A percentile compares a stretch with the other conserved stretches of the same genome.
Evolutionary conservation across 345 rosid species (phyloP).

Genomic region (Gossypium thurberi): DNA sequence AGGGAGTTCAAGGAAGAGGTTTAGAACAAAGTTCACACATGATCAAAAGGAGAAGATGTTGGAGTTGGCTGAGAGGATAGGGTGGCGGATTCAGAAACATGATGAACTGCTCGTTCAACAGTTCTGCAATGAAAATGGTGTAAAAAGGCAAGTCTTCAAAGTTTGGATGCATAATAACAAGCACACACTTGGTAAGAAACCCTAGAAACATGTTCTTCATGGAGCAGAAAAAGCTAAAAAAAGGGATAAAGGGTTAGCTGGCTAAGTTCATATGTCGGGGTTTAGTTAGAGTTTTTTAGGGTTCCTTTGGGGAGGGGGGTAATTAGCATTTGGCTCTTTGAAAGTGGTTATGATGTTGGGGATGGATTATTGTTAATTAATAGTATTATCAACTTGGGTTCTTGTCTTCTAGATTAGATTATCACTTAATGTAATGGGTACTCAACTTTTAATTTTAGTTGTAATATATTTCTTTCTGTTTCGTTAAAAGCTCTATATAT

Average conservation of each 20-base stretch:
- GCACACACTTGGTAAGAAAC: constrained; percentile 81
- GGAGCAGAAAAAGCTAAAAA: background rate
- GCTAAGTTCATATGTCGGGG: background rate
- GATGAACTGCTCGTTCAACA: constrained; percentile 60
- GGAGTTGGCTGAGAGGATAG: constrained; percentile 58
- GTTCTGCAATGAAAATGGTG: constrained; percentile 59
- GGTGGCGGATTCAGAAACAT: constrained; percentile 77
- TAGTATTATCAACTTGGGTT: background rate
- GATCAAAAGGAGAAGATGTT: constrained; percentile 78
- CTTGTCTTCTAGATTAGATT: constrained; percentile 7
- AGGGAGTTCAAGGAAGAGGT: constrained; percentile 48
- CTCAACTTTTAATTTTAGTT: background rate
- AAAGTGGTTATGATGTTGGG: constrained; percentile 13
- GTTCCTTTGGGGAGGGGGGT: background rate
- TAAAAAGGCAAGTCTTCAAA: constrained; percentile 70
- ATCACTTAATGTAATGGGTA: constrained; percentile 21
- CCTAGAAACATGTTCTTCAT: constrained; percentile 31
- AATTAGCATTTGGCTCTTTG: constrained; percentile 8
- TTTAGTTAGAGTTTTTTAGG: constrained; percentile 11
- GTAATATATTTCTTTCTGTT: background rate
- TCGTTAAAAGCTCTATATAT: background rate
- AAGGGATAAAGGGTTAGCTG: background rate
- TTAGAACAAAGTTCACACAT: constrained; percentile 58
- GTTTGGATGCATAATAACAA: constrained; percentile 96
- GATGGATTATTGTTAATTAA: background rate